Percentiles rank a stretch among this genome's conserved stretches.
Evolutionary conservation across 345 rosid genomes (phyloP).

Genomic region (Luvunga scandens): DNA sequence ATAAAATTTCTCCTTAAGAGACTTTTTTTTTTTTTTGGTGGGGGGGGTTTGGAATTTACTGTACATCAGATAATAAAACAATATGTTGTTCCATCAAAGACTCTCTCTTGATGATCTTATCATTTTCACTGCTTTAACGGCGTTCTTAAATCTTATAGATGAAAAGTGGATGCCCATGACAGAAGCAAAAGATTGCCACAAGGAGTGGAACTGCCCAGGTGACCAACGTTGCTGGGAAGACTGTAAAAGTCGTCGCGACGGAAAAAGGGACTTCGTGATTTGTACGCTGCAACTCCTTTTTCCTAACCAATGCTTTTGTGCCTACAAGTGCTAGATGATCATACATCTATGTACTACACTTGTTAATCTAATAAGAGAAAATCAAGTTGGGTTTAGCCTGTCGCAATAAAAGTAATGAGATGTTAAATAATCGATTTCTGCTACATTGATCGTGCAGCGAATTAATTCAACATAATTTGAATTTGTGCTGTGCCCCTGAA

Average conservation of each 20-base stretch:
- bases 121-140: neutral
- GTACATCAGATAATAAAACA: no score
- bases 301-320: conserved; percentile 42
- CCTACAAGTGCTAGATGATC: conserved; percentile 6
- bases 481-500: no score
- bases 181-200: conserved; percentile 35
- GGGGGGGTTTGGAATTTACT: no score
- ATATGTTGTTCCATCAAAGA: no score
- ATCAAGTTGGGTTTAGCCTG: no score
- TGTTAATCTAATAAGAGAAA: neutral
- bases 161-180: conserved; percentile 3
- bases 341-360: neutral
- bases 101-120: no score
- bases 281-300: conserved; percentile 31
- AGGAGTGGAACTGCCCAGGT: conserved; percentile 35
- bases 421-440: no score
- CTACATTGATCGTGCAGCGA: no score
- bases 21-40: no score
- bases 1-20: no score
- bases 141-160: neutral
- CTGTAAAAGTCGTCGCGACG: conserved; percentile 27
- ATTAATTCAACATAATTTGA: no score
- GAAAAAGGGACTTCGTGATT: conserved; percentile 28
- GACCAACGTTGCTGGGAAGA: conserved; percentile 30
- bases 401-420: no score